A percentile compares a stretch with the other conserved stretches of the same genome.
These are phyloP conservation scores for Podila clonocystis DNA, from an alignment of 192 early-diverging fungal genomes.

Conservation along the genomic window DNA sequence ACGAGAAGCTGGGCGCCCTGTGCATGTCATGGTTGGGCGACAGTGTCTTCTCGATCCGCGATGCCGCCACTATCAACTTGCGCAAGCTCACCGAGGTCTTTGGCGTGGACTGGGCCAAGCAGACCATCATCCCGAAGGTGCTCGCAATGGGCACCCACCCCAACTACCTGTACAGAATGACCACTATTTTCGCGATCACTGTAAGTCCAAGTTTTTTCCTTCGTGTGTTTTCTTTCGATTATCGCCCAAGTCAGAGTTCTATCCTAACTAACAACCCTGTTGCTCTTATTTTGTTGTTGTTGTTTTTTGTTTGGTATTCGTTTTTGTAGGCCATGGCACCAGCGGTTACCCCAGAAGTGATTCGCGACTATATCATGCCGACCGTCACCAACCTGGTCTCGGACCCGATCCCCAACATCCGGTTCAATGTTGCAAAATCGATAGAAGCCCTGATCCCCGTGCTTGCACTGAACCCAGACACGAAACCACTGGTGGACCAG, in stretches of 20 bases:
- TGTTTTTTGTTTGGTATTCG: background rate
- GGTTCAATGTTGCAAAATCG: slow-evolving; percentile 99
- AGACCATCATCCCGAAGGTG: slow-evolving; percentile 94
- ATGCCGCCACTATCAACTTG: slow-evolving; percentile 95
- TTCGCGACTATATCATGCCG: slow-evolving; percentile 90
- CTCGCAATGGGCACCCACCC: slow-evolving; percentile 87
- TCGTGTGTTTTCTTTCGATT: background rate
- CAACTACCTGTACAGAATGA: slow-evolving; percentile 99
- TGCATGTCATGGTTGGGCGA: slow-evolving; percentile 99
- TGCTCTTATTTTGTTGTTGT: slow-evolving; percentile 3
- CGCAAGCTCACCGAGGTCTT: slow-evolving; percentile 97
- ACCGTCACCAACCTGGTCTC: slow-evolving; percentile 83
- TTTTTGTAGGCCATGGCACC: slow-evolving; percentile 82
- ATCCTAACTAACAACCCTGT: background rate
- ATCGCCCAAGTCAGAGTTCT: no score
- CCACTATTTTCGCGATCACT: slow-evolving; percentile 95
- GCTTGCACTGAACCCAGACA: slow-evolving; percentile 72
- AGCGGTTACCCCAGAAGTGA: slow-evolving; percentile 86
- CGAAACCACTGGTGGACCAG: slow-evolving; percentile 67
- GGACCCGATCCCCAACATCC: slow-evolving; percentile 99
- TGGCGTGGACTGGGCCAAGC: slow-evolving; percentile 98
- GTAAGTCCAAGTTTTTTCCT: slow-evolving; percentile 57
- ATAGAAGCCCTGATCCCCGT: slow-evolving; percentile 86
- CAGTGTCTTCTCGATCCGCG: slow-evolving; percentile 95
- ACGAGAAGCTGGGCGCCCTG: slow-evolving; percentile 92